Evolutionary conservation across 2,329 filamentous ascomycete genomes (phyloP), one percentile per base, ranked within the genome.

Genomic region (Apiospora marii): DNA sequence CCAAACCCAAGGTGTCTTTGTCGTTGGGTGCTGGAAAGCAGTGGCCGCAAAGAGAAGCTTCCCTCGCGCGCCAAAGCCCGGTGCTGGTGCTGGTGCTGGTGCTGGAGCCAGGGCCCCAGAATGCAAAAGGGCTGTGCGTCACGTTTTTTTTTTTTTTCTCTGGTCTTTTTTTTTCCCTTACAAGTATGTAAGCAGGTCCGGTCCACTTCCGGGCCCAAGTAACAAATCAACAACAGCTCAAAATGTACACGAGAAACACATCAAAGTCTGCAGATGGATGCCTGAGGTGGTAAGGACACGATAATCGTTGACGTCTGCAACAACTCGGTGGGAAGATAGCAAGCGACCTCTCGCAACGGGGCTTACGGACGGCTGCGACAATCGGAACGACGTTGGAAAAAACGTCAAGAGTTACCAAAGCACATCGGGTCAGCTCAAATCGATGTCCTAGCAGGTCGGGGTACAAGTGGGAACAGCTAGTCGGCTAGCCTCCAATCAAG

Each of bases 141-240:
- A 46, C 67, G 67, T 49, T 69, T 69, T 69, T n/a, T 49, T 69
- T 49, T 34, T 46, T 46, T 30, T 24, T 13, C 27, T 41, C 37
- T 41, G 19, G 2, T n/a, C 30, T 64, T 64, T 64, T 64, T 64
- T 64, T 37, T 64, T 64, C n/a, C 19, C 19, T 7, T 41, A 41
- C 41, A 64, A 41, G 19, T 64, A 64, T 24, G 19, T 64, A 51
- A 71, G 73, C 71, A 75, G 74, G 74, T 78, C 77, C 75, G 74
- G 75, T 75, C 71, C 74, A 75, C 73, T 76, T 77, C 76, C 76
- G 73, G 70, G 73, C 58, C 51, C 61, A 72, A 19, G 61, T 71
- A 64, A 51, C 49, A 58, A 51, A 51, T 19, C 22, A 70, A 68
- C 34, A 70, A 72, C 46, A 67, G 70, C 58, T 64, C 34, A 37